phyloP scores from a whole-genome alignment of 2,329 filamentous ascomycete species.

The Cladosporium phlei region DNA sequence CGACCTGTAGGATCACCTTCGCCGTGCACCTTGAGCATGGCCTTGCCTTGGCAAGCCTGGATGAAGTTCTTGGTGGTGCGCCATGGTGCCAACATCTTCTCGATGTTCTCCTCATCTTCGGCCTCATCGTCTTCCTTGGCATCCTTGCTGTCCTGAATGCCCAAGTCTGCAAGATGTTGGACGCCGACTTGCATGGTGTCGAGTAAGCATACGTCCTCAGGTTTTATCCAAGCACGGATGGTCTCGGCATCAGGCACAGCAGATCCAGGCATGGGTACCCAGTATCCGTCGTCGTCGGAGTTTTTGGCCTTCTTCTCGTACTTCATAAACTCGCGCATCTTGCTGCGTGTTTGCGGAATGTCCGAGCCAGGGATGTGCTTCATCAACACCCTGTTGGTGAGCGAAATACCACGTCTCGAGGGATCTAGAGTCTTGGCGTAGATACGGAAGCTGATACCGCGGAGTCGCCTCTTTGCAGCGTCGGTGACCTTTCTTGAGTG shows the following conservation, averaged over 20 bases:
- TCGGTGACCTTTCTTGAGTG: conserved; percentile 94
- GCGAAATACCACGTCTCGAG: conserved; percentile 70
- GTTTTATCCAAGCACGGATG: conserved; percentile 83
- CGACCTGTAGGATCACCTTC: conserved; percentile 92
- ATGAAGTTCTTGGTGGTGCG: conserved; percentile 95
- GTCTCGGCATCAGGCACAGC: conserved; percentile 72
- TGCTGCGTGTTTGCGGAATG: conserved; percentile 91
- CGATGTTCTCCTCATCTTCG: conserved; percentile 65
- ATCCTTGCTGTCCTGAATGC: conserved; percentile 63
- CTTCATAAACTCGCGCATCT: conserved; percentile 91
- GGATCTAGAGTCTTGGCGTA: conserved; percentile 69
- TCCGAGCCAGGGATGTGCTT: conserved; percentile 85
- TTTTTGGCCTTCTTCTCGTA: conserved; percentile 89
- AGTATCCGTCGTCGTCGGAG: conserved; percentile 66
- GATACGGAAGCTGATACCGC: conserved; percentile 90
- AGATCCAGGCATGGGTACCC: conserved; percentile 71
- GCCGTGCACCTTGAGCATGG: conserved; percentile 92
- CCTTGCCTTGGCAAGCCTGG: conserved; percentile 87
- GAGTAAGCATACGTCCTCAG: conserved; percentile 89
- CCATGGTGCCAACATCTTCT: conserved; percentile 91
- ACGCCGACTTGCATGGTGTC: conserved; percentile 96
- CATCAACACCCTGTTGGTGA: conserved; percentile 61
- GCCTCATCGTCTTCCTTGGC: conserved; percentile 62
- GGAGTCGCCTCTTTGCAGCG: conserved; percentile 92
- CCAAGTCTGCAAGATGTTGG: conserved; percentile 84